Evolutionary conservation across 2,329 filamentous ascomycete genomes (phyloP).

Genomic region (Neurospora crassa): DNA sequence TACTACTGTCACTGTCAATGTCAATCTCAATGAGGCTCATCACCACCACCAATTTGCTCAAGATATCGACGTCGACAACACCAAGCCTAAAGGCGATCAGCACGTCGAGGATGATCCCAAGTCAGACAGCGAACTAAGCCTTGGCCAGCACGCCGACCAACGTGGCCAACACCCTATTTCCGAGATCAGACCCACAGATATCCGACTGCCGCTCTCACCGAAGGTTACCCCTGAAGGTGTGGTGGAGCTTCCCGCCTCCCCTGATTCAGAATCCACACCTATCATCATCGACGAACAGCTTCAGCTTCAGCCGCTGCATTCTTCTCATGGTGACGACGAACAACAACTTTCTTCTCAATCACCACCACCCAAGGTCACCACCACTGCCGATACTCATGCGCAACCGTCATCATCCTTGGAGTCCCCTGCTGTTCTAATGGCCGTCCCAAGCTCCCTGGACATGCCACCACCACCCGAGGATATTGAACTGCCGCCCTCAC

Average conservation of each 20-base stretch:
- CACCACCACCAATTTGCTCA: background rate
- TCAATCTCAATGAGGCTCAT: background rate
- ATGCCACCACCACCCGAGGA: background rate
- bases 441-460: background rate
- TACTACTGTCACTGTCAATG: background rate
- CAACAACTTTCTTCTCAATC: background rate
- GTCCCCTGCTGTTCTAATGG: background rate
- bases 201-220: background rate
- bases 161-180: background rate
- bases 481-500: background rate
- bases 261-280: background rate
- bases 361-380: background rate
- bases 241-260: background rate
- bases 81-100: background rate
- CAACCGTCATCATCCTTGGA: background rate
- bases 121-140: background rate
- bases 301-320: background rate
- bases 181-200: background rate
- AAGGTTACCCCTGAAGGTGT: background rate
- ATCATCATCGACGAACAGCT: background rate
- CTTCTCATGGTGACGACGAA: background rate
- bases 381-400: background rate
- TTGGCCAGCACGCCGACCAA: background rate
- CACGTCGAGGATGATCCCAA: background rate
- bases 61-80: background rate